Evolutionary conservation across 1,139 yeast species (phyloP).

Genomic region (Pichia sp.): DNA sequence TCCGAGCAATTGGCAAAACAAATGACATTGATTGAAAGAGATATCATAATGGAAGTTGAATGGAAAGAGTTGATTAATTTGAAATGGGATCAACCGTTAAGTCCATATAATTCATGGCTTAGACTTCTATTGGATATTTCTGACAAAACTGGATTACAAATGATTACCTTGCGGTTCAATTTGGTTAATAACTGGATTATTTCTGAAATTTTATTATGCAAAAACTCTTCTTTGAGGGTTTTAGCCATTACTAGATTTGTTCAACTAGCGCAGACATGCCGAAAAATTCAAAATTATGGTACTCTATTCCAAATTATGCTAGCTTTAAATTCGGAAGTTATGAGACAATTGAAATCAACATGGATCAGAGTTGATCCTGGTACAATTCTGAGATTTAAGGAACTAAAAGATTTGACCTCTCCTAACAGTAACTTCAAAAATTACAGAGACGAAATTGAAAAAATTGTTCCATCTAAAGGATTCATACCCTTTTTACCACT

Average conservation of each 20-base stretch:
- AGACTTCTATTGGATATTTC: constrained; percentile 50
- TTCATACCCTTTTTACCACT: constrained; percentile 88
- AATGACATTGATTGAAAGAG: constrained; percentile 80
- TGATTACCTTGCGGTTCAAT: constrained; percentile 85
- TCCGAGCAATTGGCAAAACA: constrained; percentile 69
- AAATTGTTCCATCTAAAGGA: constrained; percentile 57
- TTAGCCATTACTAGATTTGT: constrained; percentile 73
- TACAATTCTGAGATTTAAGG: constrained; percentile 41
- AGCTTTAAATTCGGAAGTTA: constrained; percentile 72
- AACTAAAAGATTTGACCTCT: constrained; percentile 58
- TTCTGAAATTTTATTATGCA: constrained; percentile 76
- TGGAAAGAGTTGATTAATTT: constrained; percentile 87
- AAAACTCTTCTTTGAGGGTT: constrained; percentile 52
- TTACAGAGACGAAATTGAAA: constrained; percentile 59
- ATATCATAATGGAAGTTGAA: constrained; percentile 77
- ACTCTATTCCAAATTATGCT: constrained; percentile 83
- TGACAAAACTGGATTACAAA: constrained; percentile 63
- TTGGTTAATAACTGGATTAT: constrained; percentile 89
- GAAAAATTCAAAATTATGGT: constrained; percentile 70
- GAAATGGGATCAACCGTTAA: constrained; percentile 64
- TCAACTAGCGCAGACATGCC: constrained; percentile 75
- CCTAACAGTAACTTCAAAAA: constrained; percentile 63
- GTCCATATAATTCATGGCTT: constrained; percentile 83
- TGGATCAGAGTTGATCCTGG: constrained; percentile 64
- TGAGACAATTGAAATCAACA: constrained; percentile 61